Evolutionary conservation across 2,329 filamentous ascomycete species (phyloP), one percentile per base, ranked within the genome.

Genomic region (Ascochyta rabiei): DNA sequence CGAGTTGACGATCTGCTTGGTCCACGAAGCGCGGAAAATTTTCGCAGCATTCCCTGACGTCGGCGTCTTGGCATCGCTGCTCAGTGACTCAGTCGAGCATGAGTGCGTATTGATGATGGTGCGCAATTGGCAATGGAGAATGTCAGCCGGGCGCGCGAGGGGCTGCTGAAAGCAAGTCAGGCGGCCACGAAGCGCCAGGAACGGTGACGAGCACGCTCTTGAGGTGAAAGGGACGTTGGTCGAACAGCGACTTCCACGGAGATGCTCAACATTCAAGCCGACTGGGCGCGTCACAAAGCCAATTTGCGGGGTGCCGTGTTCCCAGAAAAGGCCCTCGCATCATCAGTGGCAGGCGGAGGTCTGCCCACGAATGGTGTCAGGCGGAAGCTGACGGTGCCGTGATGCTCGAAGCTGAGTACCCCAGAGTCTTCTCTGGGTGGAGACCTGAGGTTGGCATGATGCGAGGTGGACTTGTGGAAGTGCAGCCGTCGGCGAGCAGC

Each of bases 11-110:
- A 37, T 58, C 44, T 60, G 50, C 53, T 66, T 64, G 63, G 61
- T 56, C 41, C 44, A 61, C 47, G n/a, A 55, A 46, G 46, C 52
- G 41, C 48, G 58, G 39, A 63, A 66, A 71, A 61, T 64, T 68
- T 69, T 67, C 56, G 46, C 35, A 52, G 63, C 63, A 60, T 70
- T 70, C 70, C 67, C 59, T 69, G 66, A 70, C 58, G 47, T 24
- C 51, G 56, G 54, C 50, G 63, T 21, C 69, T 72, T 72, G 70
- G 69, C 69, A 60, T 60, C 48, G 41, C 50, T 62, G 52, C 40
- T 56, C 43, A 43, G 46, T 47, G 39, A 54, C 21, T 23, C 21
- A 23, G 21, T 23, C 21, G 35, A 28, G 39, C 41, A 54, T 53
- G 61, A 59, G 53, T 56, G 59, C 47, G 48, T n/a, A 44, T 45